Percentiles rank a stretch among this genome's conserved stretches.
These are phyloP conservation scores for Neurospora sp. DNA, from an alignment of 2,329 filamentous ascomycete genomes.

Conservation along the genomic window DNA sequence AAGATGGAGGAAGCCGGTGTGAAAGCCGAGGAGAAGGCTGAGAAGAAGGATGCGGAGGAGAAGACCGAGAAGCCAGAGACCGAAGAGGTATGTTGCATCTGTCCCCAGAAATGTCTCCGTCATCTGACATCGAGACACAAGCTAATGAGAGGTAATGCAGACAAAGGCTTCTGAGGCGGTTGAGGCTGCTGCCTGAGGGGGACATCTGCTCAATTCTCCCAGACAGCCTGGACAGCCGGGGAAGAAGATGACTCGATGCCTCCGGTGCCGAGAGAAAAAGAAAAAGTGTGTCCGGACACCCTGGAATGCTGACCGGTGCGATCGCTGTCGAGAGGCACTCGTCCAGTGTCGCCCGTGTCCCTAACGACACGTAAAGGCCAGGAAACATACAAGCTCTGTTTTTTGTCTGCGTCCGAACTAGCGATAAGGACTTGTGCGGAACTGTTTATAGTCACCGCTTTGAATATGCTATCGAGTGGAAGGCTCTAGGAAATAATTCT, in stretches of 20 bases:
- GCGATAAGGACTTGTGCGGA: not conserved
- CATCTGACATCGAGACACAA: not conserved
- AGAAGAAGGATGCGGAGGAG: conserved; percentile 29
- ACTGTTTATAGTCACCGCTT: not conserved
- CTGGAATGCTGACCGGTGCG: not conserved
- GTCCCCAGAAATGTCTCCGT: not conserved
- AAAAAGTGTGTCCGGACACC: not conserved
- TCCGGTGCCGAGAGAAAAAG: not conserved
- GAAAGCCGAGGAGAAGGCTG: conserved; percentile 24
- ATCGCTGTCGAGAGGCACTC: not conserved
- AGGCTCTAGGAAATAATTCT: not conserved
- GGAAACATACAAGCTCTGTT: not conserved
- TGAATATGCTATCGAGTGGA: not conserved
- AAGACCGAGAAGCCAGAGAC: conserved; percentile 22
- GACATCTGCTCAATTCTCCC: not conserved
- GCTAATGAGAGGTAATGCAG: conserved; percentile 4
- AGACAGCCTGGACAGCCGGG: not conserved
- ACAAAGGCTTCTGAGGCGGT: conserved; percentile 24
- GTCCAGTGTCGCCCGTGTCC: not conserved
- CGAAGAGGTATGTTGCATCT: conserved; percentile 25
- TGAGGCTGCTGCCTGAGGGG: conserved; percentile 25
- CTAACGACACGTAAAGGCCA: not conserved
- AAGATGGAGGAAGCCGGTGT: conserved; percentile 27
- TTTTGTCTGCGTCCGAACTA: not conserved
- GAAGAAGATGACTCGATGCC: not conserved